Conservation (phyloP, 345 rosid genomes). For the Euphorbia pulcherrima region DNA sequence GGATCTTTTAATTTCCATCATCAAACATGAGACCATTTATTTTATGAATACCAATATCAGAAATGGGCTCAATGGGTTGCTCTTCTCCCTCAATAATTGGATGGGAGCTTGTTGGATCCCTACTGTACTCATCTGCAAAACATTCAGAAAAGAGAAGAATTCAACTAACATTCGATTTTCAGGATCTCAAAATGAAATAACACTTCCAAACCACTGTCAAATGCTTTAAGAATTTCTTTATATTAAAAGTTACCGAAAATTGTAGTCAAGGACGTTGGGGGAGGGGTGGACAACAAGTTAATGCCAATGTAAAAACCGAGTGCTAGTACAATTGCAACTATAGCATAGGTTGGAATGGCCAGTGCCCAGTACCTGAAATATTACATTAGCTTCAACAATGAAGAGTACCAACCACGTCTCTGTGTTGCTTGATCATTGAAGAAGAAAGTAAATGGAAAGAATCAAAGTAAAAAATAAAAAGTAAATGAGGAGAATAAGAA, state of each 20-base stretch:
- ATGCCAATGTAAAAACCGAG: constrained; percentile 65
- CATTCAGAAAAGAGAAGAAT: too few relatives aligned
- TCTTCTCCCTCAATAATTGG: not conserved
- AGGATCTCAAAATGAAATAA: too few relatives aligned
- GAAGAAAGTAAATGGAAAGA: too few relatives aligned
- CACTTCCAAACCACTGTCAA: too few relatives aligned
- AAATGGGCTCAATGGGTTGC: constrained; percentile 40
- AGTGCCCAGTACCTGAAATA: constrained; percentile 67
- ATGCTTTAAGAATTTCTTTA: not conserved
- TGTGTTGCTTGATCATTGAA: too few relatives aligned
- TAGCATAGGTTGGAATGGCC: constrained; percentile 64
- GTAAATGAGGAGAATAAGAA: not conserved
- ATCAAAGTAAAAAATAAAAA: not conserved
- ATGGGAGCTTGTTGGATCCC: constrained; percentile 46
- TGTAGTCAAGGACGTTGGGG: constrained; percentile 54
- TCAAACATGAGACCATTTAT: constrained; percentile 14
- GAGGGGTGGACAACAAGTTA: constrained; percentile 70
- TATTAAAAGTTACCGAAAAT: constrained; percentile 57
- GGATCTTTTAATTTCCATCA: not conserved
- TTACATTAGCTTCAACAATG: too few relatives aligned
- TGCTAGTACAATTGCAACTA: constrained; percentile 48
- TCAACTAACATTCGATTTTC: too few relatives aligned
- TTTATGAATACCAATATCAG: constrained; percentile 58
- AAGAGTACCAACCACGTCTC: too few relatives aligned
- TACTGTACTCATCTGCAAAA: too few relatives aligned